Evolutionary conservation across 192 early-diverging fungal genomes (phyloP).

Genomic region (Endogone sp.): DNA sequence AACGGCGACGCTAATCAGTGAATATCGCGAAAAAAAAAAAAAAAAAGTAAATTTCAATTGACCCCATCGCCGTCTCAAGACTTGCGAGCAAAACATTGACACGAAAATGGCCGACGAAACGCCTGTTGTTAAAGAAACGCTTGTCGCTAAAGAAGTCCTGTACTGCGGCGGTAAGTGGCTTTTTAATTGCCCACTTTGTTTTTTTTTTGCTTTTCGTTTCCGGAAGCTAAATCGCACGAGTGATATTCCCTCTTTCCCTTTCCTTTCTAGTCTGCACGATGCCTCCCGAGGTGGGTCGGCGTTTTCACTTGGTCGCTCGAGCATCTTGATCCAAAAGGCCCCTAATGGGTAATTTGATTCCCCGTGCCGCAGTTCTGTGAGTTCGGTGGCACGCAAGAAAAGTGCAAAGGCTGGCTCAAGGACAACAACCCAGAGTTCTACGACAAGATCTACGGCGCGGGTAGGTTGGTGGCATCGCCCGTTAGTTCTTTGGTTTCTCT

Average conservation of each 20-base stretch:
- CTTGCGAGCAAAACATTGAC: no score
- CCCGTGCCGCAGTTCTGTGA: constrained; percentile 75
- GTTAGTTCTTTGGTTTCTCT: neutral
- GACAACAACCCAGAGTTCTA: constrained; percentile 54
- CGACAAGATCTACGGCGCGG: constrained; percentile 50
- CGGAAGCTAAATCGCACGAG: no score
- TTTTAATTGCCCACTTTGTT: neutral
- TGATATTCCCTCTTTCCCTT: neutral
- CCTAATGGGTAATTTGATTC: neutral
- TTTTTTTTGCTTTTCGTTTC: neutral
- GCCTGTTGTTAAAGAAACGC: neutral
- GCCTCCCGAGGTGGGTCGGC: constrained; percentile 35
- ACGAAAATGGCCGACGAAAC: neutral
- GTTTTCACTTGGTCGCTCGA: neutral
- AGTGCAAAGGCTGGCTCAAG: constrained; percentile 79
- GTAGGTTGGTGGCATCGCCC: neutral
- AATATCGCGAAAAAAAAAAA: no score
- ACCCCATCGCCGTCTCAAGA: no score
- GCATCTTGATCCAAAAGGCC: neutral
- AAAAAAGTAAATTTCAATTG: no score
- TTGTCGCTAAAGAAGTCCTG: constrained; percentile 17
- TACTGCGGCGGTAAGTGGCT: constrained; percentile 38
- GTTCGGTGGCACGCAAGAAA: constrained; percentile 75
- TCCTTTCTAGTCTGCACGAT: constrained; percentile 33
- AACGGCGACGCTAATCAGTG: no score